Evolutionary conservation across 1,139 yeast genomes (phyloP).

Genomic region (Sugiyamaella xylanicola): DNA sequence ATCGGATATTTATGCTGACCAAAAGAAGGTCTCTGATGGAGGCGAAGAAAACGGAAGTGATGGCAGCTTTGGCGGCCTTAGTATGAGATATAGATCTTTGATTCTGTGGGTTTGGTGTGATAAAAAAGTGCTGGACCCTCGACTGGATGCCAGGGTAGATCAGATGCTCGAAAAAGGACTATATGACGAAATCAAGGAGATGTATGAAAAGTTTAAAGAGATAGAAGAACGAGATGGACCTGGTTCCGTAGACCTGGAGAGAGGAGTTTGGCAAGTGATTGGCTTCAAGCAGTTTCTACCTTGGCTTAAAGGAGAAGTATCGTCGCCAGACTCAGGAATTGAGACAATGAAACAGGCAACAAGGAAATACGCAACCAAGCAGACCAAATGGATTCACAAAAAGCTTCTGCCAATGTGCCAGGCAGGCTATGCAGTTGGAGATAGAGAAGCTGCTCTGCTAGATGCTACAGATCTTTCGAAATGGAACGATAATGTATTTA

Average conservation of each 20-base stretch:
- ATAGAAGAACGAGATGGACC: constrained; percentile 38
- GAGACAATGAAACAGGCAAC: constrained; percentile 83
- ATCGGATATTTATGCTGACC: constrained; percentile 68
- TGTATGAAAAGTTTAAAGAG: constrained; percentile 44
- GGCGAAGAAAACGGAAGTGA: constrained; percentile 40
- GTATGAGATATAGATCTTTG: constrained; percentile 63
- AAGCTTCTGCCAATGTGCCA: constrained; percentile 64
- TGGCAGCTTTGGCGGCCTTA: constrained; percentile 32
- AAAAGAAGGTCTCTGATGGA: constrained; percentile 42
- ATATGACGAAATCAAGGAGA: constrained; percentile 59
- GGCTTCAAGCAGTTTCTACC: constrained; percentile 94
- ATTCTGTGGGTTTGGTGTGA: constrained; percentile 85
- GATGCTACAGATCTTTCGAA: constrained; percentile 70
- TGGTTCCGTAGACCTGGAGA: constrained; percentile 50
- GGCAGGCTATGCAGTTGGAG: constrained; percentile 50
- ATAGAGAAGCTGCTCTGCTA: constrained; percentile 66
- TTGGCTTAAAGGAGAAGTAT: constrained; percentile 53
- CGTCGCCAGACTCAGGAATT: constrained; percentile 50
- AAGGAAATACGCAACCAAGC: constrained; percentile 82
- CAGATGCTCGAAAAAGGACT: constrained; percentile 70
- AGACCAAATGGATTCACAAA: constrained; percentile 89
- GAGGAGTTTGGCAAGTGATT: constrained; percentile 64
- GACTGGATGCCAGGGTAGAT: constrained; percentile 82
- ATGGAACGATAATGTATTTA: constrained; percentile 63
- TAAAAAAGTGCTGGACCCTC: constrained; percentile 54